A percentile compares a stretch with the other conserved stretches of the same genome.
phyloP scores from a whole-genome alignment of 805 yeast genomes.

The Lipomyces mesembrius region DNA sequence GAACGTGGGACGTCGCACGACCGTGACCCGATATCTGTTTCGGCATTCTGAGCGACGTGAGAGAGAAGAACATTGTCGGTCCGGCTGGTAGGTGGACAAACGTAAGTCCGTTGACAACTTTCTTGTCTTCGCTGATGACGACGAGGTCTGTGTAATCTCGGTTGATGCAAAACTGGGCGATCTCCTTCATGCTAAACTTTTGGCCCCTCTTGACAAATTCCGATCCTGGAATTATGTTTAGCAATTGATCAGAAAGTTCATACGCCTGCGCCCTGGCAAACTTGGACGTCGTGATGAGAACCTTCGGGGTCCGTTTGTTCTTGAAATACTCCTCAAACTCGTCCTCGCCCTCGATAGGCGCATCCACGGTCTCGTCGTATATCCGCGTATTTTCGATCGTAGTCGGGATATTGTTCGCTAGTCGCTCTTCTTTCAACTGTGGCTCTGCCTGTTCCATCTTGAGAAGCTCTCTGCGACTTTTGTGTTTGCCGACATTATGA shows the following conservation, averaged over 20 bases:
- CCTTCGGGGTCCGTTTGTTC: conserved; percentile 70
- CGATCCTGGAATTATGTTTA: conserved; percentile 83
- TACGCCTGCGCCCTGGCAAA: conserved; percentile 85
- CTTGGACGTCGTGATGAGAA: conserved; percentile 85
- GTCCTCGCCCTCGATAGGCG: conserved; percentile 53
- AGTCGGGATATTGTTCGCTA: conserved; percentile 74
- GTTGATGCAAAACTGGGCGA: conserved; percentile 79
- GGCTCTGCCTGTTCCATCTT: conserved; percentile 85
- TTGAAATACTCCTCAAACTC: conserved; percentile 63
- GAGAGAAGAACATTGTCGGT: conserved; percentile 89
- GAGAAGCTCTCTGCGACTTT: conserved; percentile 78
- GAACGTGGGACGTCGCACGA: conserved; percentile 83
- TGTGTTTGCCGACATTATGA: conserved; percentile 71
- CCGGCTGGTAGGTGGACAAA: conserved; percentile 94
- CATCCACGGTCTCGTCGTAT: conserved; percentile 77
- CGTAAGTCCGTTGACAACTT: conserved; percentile 87
- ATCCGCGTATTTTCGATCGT: conserved; percentile 85
- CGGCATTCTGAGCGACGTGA: conserved; percentile 75
- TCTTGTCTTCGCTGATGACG: conserved; percentile 92
- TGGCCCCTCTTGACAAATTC: conserved; percentile 86
- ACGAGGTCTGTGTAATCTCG: conserved; percentile 86
- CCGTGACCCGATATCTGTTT: conserved; percentile 86
- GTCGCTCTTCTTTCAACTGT: conserved; percentile 76
- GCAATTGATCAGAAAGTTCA: conserved; percentile 82
- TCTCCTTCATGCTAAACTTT: conserved; percentile 82